Evolutionary conservation across 2,329 filamentous ascomycete species (phyloP), one percentile per base, ranked within the genome.

Genomic region (Scedosporium apiospermum): DNA sequence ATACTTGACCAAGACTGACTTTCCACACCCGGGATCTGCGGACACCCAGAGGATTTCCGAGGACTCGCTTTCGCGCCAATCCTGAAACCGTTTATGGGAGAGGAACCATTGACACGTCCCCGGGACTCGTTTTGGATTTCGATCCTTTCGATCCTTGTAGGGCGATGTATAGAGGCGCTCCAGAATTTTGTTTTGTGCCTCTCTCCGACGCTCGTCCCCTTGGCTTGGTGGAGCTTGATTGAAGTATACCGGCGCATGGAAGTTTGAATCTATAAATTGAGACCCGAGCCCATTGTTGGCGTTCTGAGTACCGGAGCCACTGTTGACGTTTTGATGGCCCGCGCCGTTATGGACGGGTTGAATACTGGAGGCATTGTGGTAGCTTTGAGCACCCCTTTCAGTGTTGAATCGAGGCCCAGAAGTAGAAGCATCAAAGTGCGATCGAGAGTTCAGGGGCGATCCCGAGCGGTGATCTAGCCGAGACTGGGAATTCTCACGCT

Each of bases 21-120:
- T 79, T 10, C 76, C 77, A 49, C 74, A 77, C 0, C 76, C 77
- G 3, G 77, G 77, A 61, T 78, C 72, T 7, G 76, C 76, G 26
- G 76, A 77, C 1, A 77, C 71, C 70, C 70, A 74, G 7, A 73
- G 58, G 30, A 63, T 63, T 3, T 69, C 69, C 16, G 44, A 27
- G n/a, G 64, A n/a, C 21, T 30, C 4, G 27, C 63, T 66, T 6
- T 65, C 58, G 41, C 59, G 60, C 69, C 69, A 71, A 2, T 62
- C 38, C 27, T 55, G 57, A 49, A 67, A 69, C 14, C 55, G 46
- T 2, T 55, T 18, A 55, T 69, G 65, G 9, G n/a, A 53, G 6
- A 58, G 58, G 63, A 69, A 66, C 67, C 66, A 69, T 51, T 65
- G 58, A 49, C 66, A 69, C 7, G 67, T 69, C 6, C 64, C 65